These are phyloP conservation scores for Aeminium ludgeri DNA, from an alignment of 495 filamentous ascomycete genomes.

Conservation along the genomic window DNA sequence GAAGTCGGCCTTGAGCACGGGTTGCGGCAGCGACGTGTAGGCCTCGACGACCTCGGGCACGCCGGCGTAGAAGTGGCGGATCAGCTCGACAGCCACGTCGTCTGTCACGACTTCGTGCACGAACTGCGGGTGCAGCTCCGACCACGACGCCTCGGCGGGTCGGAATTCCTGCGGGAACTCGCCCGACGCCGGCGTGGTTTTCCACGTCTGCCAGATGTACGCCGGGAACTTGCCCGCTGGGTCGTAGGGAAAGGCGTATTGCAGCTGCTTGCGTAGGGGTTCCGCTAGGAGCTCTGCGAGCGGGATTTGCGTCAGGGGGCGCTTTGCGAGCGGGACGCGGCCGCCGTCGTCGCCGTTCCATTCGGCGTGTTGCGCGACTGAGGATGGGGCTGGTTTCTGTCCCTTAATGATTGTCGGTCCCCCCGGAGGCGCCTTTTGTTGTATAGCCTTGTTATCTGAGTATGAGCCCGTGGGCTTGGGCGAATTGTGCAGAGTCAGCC, in stretches of 20 bases:
- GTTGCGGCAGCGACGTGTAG: conserved; percentile 65
- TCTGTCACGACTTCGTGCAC: conserved; percentile 96
- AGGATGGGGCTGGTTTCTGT: conserved; percentile 7
- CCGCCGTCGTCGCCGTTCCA: conserved; percentile 19
- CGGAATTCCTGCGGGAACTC: conserved; percentile 63
- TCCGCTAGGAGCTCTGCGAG: conserved; percentile 21
- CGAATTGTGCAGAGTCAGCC: conserved; percentile 16
- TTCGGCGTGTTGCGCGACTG: too few relatives aligned
- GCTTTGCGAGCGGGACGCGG: conserved; percentile 30
- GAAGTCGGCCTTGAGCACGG: conserved; percentile 92
- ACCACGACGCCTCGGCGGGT: conserved; percentile 77
- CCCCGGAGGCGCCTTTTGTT: neutral
- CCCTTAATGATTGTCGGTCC: too few relatives aligned
- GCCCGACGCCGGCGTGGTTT: conserved; percentile 64
- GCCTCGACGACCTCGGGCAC: conserved; percentile 88
- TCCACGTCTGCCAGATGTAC: conserved; percentile 99
- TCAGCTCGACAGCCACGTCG: conserved; percentile 58
- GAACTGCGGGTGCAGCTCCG: conserved; percentile 74
- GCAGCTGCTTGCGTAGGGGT: conserved; percentile 66
- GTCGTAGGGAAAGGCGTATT: conserved; percentile 88
- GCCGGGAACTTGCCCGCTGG: conserved; percentile 76
- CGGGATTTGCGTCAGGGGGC: conserved; percentile 26
- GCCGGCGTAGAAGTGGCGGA: conserved; percentile 71
- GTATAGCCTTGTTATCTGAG: conserved; percentile 15
- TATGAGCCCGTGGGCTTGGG: conserved; percentile 20